Base-by-base conservation (phyloP, 352 stramenopile genomes). In the Phytophthora citricola region DNA sequence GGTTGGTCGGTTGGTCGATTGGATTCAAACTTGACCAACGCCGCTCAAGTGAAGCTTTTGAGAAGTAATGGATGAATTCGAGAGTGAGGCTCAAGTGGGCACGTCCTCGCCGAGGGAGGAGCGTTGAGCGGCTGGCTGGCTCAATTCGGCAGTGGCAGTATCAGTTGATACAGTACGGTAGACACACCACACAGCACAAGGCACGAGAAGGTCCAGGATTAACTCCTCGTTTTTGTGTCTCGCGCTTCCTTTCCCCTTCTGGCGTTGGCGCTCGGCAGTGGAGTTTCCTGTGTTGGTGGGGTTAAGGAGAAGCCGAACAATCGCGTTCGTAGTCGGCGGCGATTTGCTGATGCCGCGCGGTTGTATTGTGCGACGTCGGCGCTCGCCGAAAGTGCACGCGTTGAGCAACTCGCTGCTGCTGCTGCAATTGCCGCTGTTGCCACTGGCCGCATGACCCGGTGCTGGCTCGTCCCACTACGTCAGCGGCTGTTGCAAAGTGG, bases 221-320 rank as follows among this genome's bases (percentile, higher is more conserved):
- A 73, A 65, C 55, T 40, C 64, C 54, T 73, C 58, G 56, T 71
- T 74, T 74, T 68, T 74, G 66, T 63, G 53, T 54, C 58, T 58
- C 72, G 64, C 36, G 59, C 46, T 73, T 66, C 66, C 66, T 78
- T 74, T 74, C 59, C 69, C 59, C 24, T 67, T 76, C 69, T 77
- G 69, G 64, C 69, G 69, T 77, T 77, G 41, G 65, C 53, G 41
- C 54, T 64, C 24, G 41, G 53, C 58, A 60, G 36, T 70, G 69
- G 69, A 60, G 69, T 70, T 55, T 73, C 53, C 64, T 63, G 43
- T 59, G 63, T 34, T 53, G 15, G 58, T 22, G 49, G 47, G 58
- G 59, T 73, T 68, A 77, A 71, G 69, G 69, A 73, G 58, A 71
- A 77, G 69, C 55, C 64, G 58, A 55, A 70, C 67, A 69, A 75